Percentiles rank a stretch among this genome's conserved stretches.
Conservation (phyloP, 805 yeast species). For the Schizosaccharomyces japonicus region DNA sequence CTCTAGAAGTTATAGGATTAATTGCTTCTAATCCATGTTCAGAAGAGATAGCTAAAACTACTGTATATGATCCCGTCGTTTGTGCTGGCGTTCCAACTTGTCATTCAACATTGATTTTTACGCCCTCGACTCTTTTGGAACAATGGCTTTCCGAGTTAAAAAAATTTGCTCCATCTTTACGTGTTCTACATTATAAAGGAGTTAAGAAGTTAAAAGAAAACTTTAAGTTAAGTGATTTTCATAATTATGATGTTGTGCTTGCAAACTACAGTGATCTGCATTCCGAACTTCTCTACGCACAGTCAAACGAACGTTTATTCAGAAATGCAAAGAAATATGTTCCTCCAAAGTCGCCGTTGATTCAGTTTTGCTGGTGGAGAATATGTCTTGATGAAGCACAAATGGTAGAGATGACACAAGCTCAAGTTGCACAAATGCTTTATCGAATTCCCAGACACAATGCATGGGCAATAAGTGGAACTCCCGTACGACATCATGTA, state of each 20-base stretch:
- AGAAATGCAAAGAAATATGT: not conserved
- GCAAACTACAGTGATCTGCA: constrained; percentile 55
- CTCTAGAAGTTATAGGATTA: constrained; percentile 58
- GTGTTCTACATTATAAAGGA: constrained; percentile 31
- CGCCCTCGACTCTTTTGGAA: constrained; percentile 58
- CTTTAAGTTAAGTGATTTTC: constrained; percentile 27
- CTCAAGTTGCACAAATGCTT: constrained; percentile 62
- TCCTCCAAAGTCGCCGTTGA: constrained; percentile 40
- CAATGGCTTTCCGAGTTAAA: constrained; percentile 71
- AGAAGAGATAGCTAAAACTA: constrained; percentile 2
- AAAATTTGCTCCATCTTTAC: constrained; percentile 34
- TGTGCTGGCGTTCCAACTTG: constrained; percentile 26
- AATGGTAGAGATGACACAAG: constrained; percentile 52
- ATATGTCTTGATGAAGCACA: constrained; percentile 86
- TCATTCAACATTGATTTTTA: constrained; percentile 56
- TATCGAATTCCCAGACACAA: constrained; percentile 60
- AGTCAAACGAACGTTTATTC: constrained; percentile 22
- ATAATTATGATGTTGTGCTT: constrained; percentile 50
- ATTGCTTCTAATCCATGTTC: constrained; percentile 37
- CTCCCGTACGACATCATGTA: constrained; percentile 51
- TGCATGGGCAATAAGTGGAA: constrained; percentile 95
- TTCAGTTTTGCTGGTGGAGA: constrained; percentile 67
- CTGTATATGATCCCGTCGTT: constrained; percentile 15
- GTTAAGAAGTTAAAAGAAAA: constrained; percentile 9
- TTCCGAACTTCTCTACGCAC: constrained; percentile 60